These are phyloP conservation scores for Solanum ahanhuiri DNA, from an alignment of 257 asterid genomes.

Conservation along the genomic window DNA sequence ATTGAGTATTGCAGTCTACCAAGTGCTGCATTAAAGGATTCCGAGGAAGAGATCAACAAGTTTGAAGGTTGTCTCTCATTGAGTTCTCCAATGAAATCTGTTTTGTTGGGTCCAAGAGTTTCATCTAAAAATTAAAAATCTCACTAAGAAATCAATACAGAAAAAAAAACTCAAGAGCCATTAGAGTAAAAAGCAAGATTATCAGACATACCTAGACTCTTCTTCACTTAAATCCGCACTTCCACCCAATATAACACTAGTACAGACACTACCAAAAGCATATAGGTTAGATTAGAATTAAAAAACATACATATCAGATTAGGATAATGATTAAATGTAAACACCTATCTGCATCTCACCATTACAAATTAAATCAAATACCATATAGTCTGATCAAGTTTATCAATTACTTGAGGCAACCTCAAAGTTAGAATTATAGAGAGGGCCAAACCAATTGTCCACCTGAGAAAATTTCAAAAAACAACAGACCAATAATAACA, in stretches of 20 bases:
- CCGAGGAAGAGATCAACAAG: constrained; percentile 80
- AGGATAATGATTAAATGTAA: background rate
- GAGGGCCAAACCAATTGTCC: too few relatives aligned
- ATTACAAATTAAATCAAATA: background rate
- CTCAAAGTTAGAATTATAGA: constrained; percentile 19
- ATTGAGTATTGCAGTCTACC: constrained; percentile 41
- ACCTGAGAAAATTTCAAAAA: too few relatives aligned
- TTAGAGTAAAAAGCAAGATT: background rate
- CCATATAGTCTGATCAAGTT: constrained; percentile 86
- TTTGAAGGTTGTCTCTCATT: constrained; percentile 77
- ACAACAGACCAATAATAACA: too few relatives aligned
- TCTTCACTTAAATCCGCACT: constrained; percentile 18
- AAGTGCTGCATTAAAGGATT: constrained; percentile 60
- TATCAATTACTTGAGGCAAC: constrained; percentile 83
- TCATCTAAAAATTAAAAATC: constrained; percentile 30
- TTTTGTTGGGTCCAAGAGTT: constrained; percentile 72
- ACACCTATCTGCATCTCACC: too few relatives aligned
- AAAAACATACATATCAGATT: background rate
- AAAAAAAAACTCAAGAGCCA: background rate
- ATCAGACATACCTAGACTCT: background rate
- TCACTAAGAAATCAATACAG: background rate
- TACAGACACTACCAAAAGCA: constrained; percentile 44
- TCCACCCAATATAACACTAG: constrained; percentile 78
- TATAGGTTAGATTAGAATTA: constrained; percentile 1
- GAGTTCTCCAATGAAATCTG: constrained; percentile 67